A percentile compares a stretch with the other conserved stretches of the same genome.
phyloP scores from a whole-genome alignment of 2,329 filamentous ascomycete genomes.

The Paramyrothecium sp. region DNA sequence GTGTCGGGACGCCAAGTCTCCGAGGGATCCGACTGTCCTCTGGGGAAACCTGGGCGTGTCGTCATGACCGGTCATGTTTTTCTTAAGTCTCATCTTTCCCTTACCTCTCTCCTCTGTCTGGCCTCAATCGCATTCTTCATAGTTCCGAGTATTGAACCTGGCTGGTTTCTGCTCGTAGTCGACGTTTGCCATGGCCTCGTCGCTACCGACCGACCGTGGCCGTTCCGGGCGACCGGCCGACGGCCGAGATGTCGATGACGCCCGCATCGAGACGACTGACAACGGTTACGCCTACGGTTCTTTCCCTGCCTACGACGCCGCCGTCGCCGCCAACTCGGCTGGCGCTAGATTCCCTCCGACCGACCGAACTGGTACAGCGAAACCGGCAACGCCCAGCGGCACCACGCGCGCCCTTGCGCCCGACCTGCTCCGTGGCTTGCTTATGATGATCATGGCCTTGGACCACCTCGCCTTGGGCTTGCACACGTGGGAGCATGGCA shows the following conservation, averaged over 20 bases:
- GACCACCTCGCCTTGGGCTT: conserved; percentile 39
- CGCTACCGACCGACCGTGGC: background rate
- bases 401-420: conserved; percentile 36
- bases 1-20: background rate
- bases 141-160: too few relatives aligned
- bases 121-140: too few relatives aligned
- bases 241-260: background rate
- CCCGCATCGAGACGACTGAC: background rate
- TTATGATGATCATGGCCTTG: conserved; percentile 44
- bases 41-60: background rate
- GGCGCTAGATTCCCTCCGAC: conserved; percentile 8
- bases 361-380: background rate
- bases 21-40: background rate
- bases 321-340: conserved; percentile 2
- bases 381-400: conserved; percentile 10
- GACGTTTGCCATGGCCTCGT: background rate
- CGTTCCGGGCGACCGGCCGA: background rate
- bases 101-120: background rate
- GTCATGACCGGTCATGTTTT: background rate
- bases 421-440: conserved; percentile 41
- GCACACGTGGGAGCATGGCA: conserved; percentile 40
- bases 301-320: background rate
- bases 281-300: conserved; percentile 3
- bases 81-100: background rate
- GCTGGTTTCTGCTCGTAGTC: background rate